Base-by-base conservation (phyloP, 768 basidiomycete species). In the Cyclocybe cylindracea region DNA sequence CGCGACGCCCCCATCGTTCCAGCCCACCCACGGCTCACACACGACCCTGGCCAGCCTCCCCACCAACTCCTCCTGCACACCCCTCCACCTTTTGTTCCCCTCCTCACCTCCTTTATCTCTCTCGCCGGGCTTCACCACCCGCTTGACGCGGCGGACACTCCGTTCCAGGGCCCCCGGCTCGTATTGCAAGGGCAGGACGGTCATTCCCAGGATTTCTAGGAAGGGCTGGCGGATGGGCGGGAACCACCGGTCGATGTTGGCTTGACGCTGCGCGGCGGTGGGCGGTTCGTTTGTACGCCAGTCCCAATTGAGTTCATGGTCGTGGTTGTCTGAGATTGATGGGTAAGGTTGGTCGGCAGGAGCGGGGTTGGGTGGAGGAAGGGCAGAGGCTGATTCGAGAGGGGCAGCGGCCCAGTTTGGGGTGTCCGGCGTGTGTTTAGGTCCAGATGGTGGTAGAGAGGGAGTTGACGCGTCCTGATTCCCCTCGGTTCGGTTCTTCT, bases 11-110 rank as follows among this genome's bases (percentile, higher is more conserved):
- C 57, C 56, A 39, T 69, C 73, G 24, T 70, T 68, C 57, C 73
- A 73, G 11, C 63, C 64, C 18, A 68, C 48, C 86, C 86, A 88
- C 2, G 86, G 84, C 39, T 69, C 72, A 10, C 87, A 68, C 3
- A 79, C 66, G 38, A 86, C 72, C 51, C 76, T 73, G 16, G 76
- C 78, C 46, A 86, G 74, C 24, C 68, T 64, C 8, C 64, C 59
- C 14, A 71, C 72, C n/a, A 86, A 66, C 44, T 75, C 78, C 8
- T 64, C 70, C 58, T 85, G 83, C 16, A 83, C 75, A 10, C 58
- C 58, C 19, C 18, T 7, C 54, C 16, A 16, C 32, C 35, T 51
- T 47, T 16, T 38, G 9, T n/a, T n/a, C 38, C 16, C 38, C 38
- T 35, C 45, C 45, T 39, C 16, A 10, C 53, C 16, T 33, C 31